Base-by-base conservation (phyloP, 148 eudicot species). In the Silene uniflora region DNA sequence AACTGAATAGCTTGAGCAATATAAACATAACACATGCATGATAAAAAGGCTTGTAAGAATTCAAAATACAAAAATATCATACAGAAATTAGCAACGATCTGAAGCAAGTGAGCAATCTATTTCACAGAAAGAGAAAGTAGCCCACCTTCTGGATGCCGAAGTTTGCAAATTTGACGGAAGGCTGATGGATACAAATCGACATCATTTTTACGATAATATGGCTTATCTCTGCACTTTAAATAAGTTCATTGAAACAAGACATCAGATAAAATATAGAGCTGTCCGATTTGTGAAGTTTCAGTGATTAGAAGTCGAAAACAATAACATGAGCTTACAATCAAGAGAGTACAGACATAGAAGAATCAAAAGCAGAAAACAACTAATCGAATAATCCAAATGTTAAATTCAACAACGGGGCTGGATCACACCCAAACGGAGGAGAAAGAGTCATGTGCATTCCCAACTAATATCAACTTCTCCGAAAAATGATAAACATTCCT, bases 151-250 rank as follows among this genome's bases (percentile, higher is more conserved):
- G 35, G 25, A 21, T 39, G 25, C 14, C 12, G 39, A 46, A 58
- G 5, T 70, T 32, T 22, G 61, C 6, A 22, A 52, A 32, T 14
- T 24, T 70, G 39, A 70, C 23, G 55, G 60, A 70, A 10, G 60
- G 58, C 23, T 70, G 73, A 24, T 70, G 61, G 6, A 70, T 58
- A 32, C 73, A 70, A 70, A 47, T 32, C 25, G 73, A 70, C 55
- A 68, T 52, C 72, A 70, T 70, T 13, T 60, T n/a, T 19, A 59
- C 21, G 2, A 19, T 39, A 39, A 0, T 19, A 60, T 10, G 5
- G 10, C 35, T 1, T 49, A 23, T 49, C 60, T 24, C 73, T 70
- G 73, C 47, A 52, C 73, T 23, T 22, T n/a, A 24, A 3, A 23
- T 11, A 44, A 68, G 19, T 42, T 62, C 66, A 62, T 62, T 62